These are phyloP conservation scores for Xerophyta viscosa DNA, from an alignment of 106 monocot species.

Conservation along the genomic window DNA sequence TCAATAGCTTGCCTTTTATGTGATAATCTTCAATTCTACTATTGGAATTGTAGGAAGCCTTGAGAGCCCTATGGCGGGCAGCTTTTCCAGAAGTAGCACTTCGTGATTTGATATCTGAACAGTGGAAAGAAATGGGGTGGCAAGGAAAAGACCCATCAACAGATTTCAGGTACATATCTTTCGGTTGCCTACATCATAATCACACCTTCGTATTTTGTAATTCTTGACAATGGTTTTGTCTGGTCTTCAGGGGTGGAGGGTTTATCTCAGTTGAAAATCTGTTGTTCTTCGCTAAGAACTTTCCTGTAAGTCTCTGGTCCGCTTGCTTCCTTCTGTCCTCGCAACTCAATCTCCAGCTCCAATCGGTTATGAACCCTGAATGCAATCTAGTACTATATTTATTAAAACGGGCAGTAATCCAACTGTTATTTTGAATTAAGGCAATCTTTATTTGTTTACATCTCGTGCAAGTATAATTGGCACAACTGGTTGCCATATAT, in stretches of 20 bases:
- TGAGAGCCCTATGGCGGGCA: slow-evolving; percentile 70
- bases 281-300: slow-evolving; percentile 78
- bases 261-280: slow-evolving; percentile 95
- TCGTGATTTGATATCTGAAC: slow-evolving; percentile 72
- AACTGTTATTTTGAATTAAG: no score
- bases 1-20: no score
- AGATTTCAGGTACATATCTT: slow-evolving; percentile 68
- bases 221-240: not conserved
- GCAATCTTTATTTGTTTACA: no score
- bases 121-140: slow-evolving; percentile 99
- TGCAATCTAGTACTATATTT: no score
- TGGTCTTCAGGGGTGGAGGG: slow-evolving; percentile 80
- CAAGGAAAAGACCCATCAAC: slow-evolving; percentile 97
- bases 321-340: not conserved
- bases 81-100: slow-evolving; percentile 72
- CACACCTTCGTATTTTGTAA: not conserved
- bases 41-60: slow-evolving; percentile 53
- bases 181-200: not conserved
- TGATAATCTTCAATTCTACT: not conserved
- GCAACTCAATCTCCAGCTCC: not conserved
- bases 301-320: slow-evolving; percentile 47
- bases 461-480: not conserved
- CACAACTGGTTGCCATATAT: no score
- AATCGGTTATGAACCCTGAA: not conserved
- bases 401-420: no score